phyloP scores from a whole-genome alignment of 257 asterid species.

The Solanum okadae region DNA sequence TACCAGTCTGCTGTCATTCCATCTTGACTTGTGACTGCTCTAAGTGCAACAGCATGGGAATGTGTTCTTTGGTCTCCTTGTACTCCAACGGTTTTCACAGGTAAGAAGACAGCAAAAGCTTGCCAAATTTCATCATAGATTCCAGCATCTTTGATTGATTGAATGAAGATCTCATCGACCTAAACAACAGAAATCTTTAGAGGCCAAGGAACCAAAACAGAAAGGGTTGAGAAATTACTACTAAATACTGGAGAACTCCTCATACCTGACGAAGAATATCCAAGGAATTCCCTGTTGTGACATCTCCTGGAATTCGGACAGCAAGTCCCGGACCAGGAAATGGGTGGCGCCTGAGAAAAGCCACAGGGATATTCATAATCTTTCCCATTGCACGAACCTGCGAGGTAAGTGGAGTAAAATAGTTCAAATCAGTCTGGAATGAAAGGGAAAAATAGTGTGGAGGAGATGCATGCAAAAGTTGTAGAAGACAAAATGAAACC shows the following conservation, averaged over 20 bases:
- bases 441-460: neutral
- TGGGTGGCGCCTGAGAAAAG: constrained; percentile 78
- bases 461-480: neutral
- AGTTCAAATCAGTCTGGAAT: neutral
- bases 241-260: neutral
- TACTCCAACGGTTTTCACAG: constrained; percentile 85
- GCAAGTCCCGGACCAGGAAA: constrained; percentile 98
- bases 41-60: constrained; percentile 74
- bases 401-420: neutral
- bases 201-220: neutral
- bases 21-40: constrained; percentile 98
- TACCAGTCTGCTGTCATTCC: constrained; percentile 99
- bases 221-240: neutral
- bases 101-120: constrained; percentile 97
- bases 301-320: constrained; percentile 87
- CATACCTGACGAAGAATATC: constrained; percentile 75
- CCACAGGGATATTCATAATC: constrained; percentile 62
- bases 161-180: constrained; percentile 97
- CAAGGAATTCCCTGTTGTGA: constrained; percentile 70
- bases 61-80: constrained; percentile 99
- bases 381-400: constrained; percentile 90
- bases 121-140: constrained; percentile 91
- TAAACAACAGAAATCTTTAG: constrained; percentile 8
- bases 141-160: constrained; percentile 84
- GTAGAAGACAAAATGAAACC: constrained; percentile 26